Conservation (phyloP, 2,329 filamentous ascomycete genomes). For the Cladosporium oxysporum region DNA sequence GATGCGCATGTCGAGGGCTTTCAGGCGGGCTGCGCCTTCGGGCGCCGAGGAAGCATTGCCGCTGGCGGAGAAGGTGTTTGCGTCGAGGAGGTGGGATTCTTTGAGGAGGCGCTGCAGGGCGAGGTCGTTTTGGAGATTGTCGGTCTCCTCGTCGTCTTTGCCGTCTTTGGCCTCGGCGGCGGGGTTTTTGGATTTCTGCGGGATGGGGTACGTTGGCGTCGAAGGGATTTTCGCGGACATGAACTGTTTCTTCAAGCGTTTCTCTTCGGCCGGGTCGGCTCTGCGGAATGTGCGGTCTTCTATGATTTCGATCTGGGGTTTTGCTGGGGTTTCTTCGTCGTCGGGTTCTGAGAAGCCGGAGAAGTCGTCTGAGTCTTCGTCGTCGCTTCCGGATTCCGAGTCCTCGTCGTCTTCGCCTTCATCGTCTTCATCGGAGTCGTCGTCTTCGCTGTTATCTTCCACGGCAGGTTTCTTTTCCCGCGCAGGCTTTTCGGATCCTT, state of each 20-base stretch:
- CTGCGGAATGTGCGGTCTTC: conserved; percentile 5
- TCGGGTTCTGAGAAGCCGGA: conserved; percentile 4
- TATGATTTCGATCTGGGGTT: conserved; percentile 20
- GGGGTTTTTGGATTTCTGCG: conserved; percentile 20
- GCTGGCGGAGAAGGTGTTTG: conserved; percentile 54
- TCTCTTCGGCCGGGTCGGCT: conserved; percentile 7
- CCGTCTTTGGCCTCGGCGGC: conserved; percentile 25
- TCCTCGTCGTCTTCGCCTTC: conserved; percentile 60
- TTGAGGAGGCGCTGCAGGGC: conserved; percentile 86
- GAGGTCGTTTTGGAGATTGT: conserved; percentile 85
- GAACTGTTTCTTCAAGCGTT: conserved; percentile 18
- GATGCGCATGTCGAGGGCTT: conserved; percentile 80
- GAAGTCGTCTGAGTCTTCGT: conserved; percentile 3
- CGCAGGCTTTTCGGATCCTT: conserved; percentile 34
- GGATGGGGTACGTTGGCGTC: conserved; percentile 8
- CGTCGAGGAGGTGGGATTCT: conserved; percentile 84
- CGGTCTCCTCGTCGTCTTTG: conserved; percentile 41
- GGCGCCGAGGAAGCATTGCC: conserved; percentile 43
- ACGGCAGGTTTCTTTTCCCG: conserved; percentile 34
- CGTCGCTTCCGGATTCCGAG: conserved; percentile 44
- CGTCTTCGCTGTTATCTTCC: conserved; percentile 17
- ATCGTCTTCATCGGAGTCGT: conserved; percentile 25
- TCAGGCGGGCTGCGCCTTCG: conserved; percentile 72
- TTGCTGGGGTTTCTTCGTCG: neutral
- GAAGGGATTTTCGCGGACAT: conserved; percentile 17